Conservation (phyloP, 2,329 filamentous ascomycete species). For the Monosporascus sp. region DNA sequence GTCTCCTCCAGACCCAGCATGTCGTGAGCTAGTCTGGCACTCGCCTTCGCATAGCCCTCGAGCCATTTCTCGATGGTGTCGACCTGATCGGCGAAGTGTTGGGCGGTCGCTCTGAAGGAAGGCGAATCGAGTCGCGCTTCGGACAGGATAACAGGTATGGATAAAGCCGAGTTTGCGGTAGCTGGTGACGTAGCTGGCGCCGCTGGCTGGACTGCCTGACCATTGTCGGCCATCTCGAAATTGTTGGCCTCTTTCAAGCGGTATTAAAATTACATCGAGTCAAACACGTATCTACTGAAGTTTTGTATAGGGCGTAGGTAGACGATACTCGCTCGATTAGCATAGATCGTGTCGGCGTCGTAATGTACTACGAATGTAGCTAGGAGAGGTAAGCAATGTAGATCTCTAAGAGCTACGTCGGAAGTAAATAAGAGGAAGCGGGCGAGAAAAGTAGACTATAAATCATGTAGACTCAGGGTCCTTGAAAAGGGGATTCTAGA, state of each 20-base stretch:
- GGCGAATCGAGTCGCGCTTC: constrained; percentile 96
- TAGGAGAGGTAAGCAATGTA: neutral
- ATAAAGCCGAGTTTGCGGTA: constrained; percentile 28
- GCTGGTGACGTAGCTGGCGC: constrained; percentile 8
- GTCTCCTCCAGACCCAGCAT: constrained; percentile 72
- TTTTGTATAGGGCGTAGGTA: neutral
- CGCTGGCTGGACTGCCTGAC: constrained; percentile 13
- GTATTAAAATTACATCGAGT: constrained; percentile 9
- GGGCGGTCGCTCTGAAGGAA: constrained; percentile 80
- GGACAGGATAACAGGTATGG: constrained; percentile 75
- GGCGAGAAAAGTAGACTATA: too few relatives aligned
- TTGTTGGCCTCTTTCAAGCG: neutral
- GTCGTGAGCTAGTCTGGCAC: constrained; percentile 52
- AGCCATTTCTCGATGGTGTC: constrained; percentile 92
- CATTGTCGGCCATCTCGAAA: constrained; percentile 20
- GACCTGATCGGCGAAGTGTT: constrained; percentile 87
- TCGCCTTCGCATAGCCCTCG: constrained; percentile 51
- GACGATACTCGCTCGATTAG: neutral
- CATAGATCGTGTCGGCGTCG: neutral
- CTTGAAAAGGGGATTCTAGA: too few relatives aligned
- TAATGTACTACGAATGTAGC: neutral
- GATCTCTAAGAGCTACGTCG: neutral
- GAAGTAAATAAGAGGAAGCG: neutral
- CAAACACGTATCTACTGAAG: neutral
- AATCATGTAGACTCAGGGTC: too few relatives aligned